Conservation (phyloP, 2,329 filamentous ascomycete species). For the Penicillium sp. region DNA sequence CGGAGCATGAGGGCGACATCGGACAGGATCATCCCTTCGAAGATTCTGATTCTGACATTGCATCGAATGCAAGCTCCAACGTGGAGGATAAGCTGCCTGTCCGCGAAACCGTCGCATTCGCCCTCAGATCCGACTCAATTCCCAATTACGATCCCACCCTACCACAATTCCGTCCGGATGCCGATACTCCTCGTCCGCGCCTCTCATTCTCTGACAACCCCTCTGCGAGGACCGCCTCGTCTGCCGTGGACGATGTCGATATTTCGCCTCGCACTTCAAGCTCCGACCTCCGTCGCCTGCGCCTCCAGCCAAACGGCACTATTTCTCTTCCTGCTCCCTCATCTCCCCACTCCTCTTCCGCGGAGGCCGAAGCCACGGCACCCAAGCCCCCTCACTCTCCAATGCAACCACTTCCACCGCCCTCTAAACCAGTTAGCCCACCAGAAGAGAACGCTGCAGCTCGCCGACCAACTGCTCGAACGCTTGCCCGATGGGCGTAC, state of each 20-base stretch:
- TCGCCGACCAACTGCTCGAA: slow-evolving; percentile 27
- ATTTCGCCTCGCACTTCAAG: slow-evolving; percentile 15
- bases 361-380: slow-evolving; percentile 32
- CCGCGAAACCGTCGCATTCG: slow-evolving; percentile 5
- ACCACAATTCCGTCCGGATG: slow-evolving; percentile 44
- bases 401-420: slow-evolving; percentile 31
- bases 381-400: slow-evolving; percentile 32
- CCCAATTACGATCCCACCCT: slow-evolving; percentile 40
- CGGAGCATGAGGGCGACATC: slow-evolving; percentile 12
- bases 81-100: slow-evolving; percentile 1
- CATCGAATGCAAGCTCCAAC: slow-evolving; percentile 15
- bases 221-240: slow-evolving; percentile 1
- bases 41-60: slow-evolving; percentile 11
- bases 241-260: slow-evolving; percentile 3
- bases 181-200: slow-evolving; percentile 25
- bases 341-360: slow-evolving; percentile 27
- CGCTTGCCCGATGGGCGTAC: slow-evolving; percentile 43
- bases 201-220: slow-evolving; percentile 11
- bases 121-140: slow-evolving; percentile 3
- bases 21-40: slow-evolving; percentile 12
- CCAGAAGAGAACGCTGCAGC: slow-evolving; percentile 16
- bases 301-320: slow-evolving; percentile 35
- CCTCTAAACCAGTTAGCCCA: slow-evolving; percentile 14
- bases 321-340: slow-evolving; percentile 31
- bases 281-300: slow-evolving; percentile 31